These are phyloP conservation scores for Ascochyta lentis DNA, from an alignment of 2,329 filamentous ascomycete genomes.

Conservation along the genomic window DNA sequence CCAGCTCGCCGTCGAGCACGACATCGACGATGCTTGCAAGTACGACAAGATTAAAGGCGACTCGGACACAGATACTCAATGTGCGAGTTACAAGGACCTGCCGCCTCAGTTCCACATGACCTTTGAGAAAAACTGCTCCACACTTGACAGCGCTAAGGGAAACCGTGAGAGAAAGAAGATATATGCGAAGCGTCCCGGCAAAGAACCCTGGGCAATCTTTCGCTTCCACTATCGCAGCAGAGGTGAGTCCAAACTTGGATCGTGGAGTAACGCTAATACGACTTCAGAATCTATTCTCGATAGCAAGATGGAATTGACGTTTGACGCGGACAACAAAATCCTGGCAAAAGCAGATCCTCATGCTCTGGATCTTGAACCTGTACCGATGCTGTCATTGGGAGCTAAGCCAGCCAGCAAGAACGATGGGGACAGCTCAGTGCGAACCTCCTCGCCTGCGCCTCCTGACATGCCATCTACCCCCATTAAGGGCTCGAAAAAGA, in stretches of 20 bases:
- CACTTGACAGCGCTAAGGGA: constrained; percentile 16
- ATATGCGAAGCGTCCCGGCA: constrained; percentile 37
- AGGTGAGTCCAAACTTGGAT: constrained; percentile 16
- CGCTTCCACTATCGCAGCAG: constrained; percentile 51
- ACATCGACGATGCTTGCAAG: constrained; percentile 12
- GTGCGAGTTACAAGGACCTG: constrained; percentile 23
- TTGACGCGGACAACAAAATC: constrained; percentile 15
- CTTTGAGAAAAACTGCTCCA: constrained; percentile 25
- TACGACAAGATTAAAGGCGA: constrained; percentile 16
- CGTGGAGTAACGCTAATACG: background rate
- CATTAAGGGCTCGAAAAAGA: constrained; percentile 1
- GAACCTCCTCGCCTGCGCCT: constrained; percentile 18
- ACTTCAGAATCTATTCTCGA: constrained; percentile 26
- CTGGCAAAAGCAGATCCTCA: constrained; percentile 9
- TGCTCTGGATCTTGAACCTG: constrained; percentile 23
- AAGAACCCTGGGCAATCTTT: constrained; percentile 49
- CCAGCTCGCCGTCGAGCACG: constrained; percentile 24
- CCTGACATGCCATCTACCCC: constrained; percentile 13
- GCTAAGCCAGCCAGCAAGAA: constrained; percentile 17
- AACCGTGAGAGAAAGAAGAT: constrained; percentile 21
- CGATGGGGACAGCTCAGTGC: constrained; percentile 18
- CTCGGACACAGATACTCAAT: background rate
- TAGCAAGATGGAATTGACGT: constrained; percentile 13
- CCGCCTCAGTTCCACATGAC: constrained; percentile 31
- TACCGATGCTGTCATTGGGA: constrained; percentile 17